Conservation (phyloP, 2,329 filamentous ascomycete genomes). For the Penicillium verrucosum region DNA sequence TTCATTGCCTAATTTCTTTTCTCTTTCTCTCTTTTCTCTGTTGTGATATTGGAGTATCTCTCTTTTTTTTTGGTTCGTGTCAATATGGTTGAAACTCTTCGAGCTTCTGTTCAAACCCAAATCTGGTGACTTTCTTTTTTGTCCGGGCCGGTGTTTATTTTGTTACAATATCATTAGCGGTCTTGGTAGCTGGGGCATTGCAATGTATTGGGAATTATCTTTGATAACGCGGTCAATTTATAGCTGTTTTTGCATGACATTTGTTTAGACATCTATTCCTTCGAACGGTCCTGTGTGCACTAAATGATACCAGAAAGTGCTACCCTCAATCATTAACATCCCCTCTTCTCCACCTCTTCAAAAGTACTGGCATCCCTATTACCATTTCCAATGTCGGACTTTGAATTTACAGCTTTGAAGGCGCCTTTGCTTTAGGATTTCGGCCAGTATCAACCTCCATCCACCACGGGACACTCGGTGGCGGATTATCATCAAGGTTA, state of each 20-base stretch:
- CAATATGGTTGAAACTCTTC: constrained; percentile 13
- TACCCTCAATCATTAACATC: background rate
- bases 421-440: constrained; percentile 19
- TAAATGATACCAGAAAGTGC: background rate
- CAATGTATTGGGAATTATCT: constrained; percentile 17
- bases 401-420: constrained; percentile 25
- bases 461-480: constrained; percentile 67
- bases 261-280: background rate
- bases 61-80: constrained; percentile 13
- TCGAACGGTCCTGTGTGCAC: background rate
- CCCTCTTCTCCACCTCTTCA: background rate
- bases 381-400: background rate
- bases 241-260: background rate
- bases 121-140: constrained; percentile 14
- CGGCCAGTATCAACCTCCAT: constrained; percentile 49
- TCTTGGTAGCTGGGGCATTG: constrained; percentile 19
- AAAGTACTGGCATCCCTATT: background rate
- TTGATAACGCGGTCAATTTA: constrained; percentile 14
- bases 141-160: constrained; percentile 24
- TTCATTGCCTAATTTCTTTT: constrained; percentile 33
- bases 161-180: constrained; percentile 25
- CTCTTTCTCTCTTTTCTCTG: background rate
- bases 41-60: constrained; percentile 1
- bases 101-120: background rate
- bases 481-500: constrained; percentile 58